Percentiles rank a stretch among this genome's conserved stretches.
Evolutionary conservation across 2,329 filamentous ascomycete genomes (phyloP).

Genomic region (Purpureocillium lavendulum): DNA sequence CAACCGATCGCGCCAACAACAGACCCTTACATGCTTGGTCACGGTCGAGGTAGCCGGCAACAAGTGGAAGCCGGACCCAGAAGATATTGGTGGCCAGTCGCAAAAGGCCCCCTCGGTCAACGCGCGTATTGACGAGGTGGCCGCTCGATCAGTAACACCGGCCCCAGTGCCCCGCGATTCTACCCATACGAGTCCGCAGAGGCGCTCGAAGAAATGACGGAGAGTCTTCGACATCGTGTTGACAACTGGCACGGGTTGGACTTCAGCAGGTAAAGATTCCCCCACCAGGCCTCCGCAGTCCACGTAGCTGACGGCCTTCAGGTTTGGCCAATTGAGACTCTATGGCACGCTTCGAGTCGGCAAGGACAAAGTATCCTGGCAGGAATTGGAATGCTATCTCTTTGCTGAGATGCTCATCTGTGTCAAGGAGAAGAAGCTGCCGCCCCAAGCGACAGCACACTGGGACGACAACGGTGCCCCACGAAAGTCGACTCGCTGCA

Average conservation of each 20-base stretch:
- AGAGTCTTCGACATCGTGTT: conserved; percentile 76
- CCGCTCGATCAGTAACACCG: conserved; percentile 52
- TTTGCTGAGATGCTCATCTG: conserved; percentile 99
- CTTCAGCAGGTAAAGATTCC: conserved; percentile 59
- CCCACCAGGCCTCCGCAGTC: neutral
- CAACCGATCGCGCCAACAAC: conserved; percentile 84
- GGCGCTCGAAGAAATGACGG: conserved; percentile 74
- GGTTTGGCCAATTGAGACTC: conserved; percentile 84
- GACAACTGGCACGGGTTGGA: conserved; percentile 98
- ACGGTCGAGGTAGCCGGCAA: conserved; percentile 90
- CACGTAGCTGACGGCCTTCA: conserved; percentile 22
- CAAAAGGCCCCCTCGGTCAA: conserved; percentile 30
- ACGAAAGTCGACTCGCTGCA: conserved; percentile 67
- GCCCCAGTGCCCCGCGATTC: conserved; percentile 49
- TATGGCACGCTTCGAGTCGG: conserved; percentile 88
- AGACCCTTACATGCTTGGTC: conserved; percentile 86
- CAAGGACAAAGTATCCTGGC: conserved; percentile 94
- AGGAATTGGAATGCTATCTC: conserved; percentile 93
- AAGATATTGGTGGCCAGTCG: conserved; percentile 58
- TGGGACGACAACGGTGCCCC: conserved; percentile 55
- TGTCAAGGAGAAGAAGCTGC: conserved; percentile 88
- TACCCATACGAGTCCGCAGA: conserved; percentile 69
- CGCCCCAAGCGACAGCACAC: conserved; percentile 41
- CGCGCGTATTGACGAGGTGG: conserved; percentile 42
- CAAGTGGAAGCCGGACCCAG: conserved; percentile 80